A percentile compares a stretch with the other conserved stretches of the same genome.
Evolutionary conservation across 805 yeast genomes (phyloP).

Genomic region (Spathaspora gorwiae): DNA sequence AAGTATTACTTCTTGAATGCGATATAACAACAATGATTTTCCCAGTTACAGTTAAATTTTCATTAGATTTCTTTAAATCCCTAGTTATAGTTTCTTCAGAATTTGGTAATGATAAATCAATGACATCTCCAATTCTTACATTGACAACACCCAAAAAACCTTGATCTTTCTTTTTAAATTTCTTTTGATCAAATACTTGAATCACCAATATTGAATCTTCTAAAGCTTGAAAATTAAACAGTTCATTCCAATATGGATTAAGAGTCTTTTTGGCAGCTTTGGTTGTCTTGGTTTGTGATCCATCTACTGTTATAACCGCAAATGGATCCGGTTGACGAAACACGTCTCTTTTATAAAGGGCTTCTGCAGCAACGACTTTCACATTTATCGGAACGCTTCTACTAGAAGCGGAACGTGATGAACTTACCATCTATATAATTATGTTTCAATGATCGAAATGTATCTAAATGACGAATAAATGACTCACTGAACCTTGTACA

Average conservation of each 20-base stretch:
- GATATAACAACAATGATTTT: constrained; percentile 76
- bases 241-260: constrained; percentile 97
- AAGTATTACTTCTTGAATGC: constrained; percentile 22
- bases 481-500: no score
- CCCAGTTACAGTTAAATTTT: constrained; percentile 89
- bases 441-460: no score
- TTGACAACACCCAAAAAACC: constrained; percentile 97
- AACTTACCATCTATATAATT: not conserved
- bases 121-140: constrained; percentile 81
- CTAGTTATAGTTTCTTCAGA: constrained; percentile 86
- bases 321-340: constrained; percentile 97
- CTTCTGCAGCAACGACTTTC: constrained; percentile 91
- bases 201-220: constrained; percentile 84
- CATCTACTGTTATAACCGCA: constrained; percentile 96
- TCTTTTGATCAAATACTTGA: constrained; percentile 95
- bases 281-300: constrained; percentile 92
- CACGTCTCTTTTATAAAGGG: constrained; percentile 90
- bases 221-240: constrained; percentile 70
- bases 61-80: constrained; percentile 87
- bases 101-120: constrained; percentile 52
- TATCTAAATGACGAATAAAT: no score
- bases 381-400: constrained; percentile 43
- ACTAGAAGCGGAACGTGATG: not conserved
- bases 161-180: constrained; percentile 96
- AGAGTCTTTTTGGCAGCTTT: constrained; percentile 89